Evolutionary conservation across 495 filamentous ascomycete genomes (phyloP), one percentile per base, ranked within the genome.

Genomic region (Podospora comata): DNA sequence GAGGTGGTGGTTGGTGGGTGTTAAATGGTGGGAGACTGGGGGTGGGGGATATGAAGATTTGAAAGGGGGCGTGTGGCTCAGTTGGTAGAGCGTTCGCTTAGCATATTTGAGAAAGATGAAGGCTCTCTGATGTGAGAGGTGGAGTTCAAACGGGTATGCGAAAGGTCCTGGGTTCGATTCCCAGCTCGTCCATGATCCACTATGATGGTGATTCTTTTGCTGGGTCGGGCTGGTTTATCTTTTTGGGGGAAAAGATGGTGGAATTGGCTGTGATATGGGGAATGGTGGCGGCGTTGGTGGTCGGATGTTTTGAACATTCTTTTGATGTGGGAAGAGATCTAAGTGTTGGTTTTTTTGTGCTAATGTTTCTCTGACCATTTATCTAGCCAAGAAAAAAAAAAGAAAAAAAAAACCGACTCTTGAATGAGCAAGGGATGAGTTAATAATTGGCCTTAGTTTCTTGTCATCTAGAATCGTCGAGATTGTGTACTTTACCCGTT

Each of bases 61-160:
- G 26, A 18, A 30, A 63, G 64, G 64, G 68, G 64, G 68, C 64
- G 68, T 70, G 68, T 70, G 68, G 64, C 68, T 66, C 63, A 65
- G 67, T 69, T 65, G 67, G 63, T 69, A 65, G 57, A 69, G 67
- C 67, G 67, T 65, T 69, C 64, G 68, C 68, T 70, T 70, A 62
- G 68, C 68, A 70, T 64, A 23, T 18, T 58, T 23, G 2, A 48
- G 13, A 48, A 13, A 48, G 18, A 48, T 48, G 13, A 48, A 48
- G 13, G 6, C 13, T 39, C 39, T 55, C 6, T 23, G 13, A 48
- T 48, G 13, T 11, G 39, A 48, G 39, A 48, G 7, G 39, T 48
- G 39, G 39, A 48, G 39, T 48, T 48, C 9, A 13, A 13, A 48
- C 39, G 16, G 5, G 6, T 64, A 56, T 69, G 67, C 67, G 68